Evolutionary conservation across 495 filamentous ascomycete genomes (phyloP).

Genomic region (Staphylotrichum longicolle): DNA sequence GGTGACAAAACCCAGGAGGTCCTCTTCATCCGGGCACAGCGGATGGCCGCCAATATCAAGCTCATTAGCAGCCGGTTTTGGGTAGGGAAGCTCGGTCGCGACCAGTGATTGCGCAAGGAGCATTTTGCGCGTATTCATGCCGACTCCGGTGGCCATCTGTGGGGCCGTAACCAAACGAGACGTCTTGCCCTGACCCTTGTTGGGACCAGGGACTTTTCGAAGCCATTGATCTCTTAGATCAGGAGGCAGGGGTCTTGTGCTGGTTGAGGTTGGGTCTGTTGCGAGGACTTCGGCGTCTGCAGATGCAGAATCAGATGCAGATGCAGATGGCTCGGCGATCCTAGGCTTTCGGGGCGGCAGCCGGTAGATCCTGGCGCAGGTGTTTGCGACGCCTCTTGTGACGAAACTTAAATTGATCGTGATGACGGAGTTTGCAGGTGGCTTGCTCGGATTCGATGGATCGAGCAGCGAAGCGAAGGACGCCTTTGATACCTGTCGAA

Average conservation of each 20-base stretch:
- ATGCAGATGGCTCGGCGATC: slow-evolving; percentile 20
- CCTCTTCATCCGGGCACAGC: slow-evolving; percentile 65
- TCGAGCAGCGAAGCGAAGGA: slow-evolving; percentile 28
- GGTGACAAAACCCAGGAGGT: slow-evolving; percentile 90
- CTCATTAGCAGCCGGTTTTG: slow-evolving; percentile 26
- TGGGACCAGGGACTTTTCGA: slow-evolving; percentile 25
- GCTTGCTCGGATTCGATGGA: slow-evolving; percentile 15
- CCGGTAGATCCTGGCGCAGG: slow-evolving; percentile 49
- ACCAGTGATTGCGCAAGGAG: slow-evolving; percentile 55
- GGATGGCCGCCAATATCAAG: slow-evolving; percentile 51
- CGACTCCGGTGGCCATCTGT: slow-evolving; percentile 25
- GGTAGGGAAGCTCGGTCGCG: slow-evolving; percentile 26
- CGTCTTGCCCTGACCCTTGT: not conserved
- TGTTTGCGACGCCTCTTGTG: slow-evolving; percentile 39
- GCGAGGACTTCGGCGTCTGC: slow-evolving; percentile 45
- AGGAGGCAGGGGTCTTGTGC: slow-evolving; percentile 28
- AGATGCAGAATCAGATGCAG: no score
- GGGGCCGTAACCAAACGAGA: slow-evolving; percentile 18
- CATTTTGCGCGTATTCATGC: slow-evolving; percentile 48
- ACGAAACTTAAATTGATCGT: slow-evolving; percentile 39
- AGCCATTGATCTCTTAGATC: slow-evolving; percentile 50
- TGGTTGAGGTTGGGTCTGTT: slow-evolving; percentile 29
- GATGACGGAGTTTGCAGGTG: slow-evolving; percentile 31
- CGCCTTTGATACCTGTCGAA: slow-evolving; percentile 35
- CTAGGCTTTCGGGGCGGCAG: slow-evolving; percentile 33